phyloP scores from a whole-genome alignment of 2,329 filamentous ascomycete species.

The Aphanocladium album region DNA sequence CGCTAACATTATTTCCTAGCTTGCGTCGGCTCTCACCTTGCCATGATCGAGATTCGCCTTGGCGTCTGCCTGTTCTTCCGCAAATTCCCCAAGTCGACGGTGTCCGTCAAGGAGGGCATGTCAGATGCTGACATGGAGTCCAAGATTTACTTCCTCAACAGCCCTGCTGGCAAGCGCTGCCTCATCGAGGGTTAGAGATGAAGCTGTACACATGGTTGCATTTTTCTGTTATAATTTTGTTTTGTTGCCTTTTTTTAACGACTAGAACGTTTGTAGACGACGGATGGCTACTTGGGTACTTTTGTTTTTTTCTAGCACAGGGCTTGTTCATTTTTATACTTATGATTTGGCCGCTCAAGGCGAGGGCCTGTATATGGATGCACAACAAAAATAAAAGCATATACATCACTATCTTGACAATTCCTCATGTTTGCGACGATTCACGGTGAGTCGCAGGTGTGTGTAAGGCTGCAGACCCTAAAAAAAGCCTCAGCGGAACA shows the following conservation, averaged over 20 bases:
- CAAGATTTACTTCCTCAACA: slow-evolving; percentile 28
- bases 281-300: neutral
- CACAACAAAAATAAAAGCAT: neutral
- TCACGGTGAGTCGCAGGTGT: neutral
- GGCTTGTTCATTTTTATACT: neutral
- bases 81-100: slow-evolving; percentile 32
- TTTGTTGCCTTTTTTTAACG: neutral
- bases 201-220: neutral
- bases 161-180: slow-evolving; percentile 28
- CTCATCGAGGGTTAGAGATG: slow-evolving; percentile 19
- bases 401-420: neutral
- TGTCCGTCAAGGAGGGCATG: slow-evolving; percentile 30
- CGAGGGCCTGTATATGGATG: neutral
- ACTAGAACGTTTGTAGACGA: neutral
- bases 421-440: neutral
- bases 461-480: too few relatives aligned
- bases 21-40: slow-evolving; percentile 54
- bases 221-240: neutral
- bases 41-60: slow-evolving; percentile 50
- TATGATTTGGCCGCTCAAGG: neutral
- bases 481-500: too few relatives aligned
- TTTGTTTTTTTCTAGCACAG: neutral
- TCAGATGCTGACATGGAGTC: slow-evolving; percentile 32
- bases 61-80: slow-evolving; percentile 48
- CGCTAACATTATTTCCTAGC: slow-evolving; percentile 6